Conservation (phyloP, 176 grass and related monocot genomes). For the Avena eriantha region DNA sequence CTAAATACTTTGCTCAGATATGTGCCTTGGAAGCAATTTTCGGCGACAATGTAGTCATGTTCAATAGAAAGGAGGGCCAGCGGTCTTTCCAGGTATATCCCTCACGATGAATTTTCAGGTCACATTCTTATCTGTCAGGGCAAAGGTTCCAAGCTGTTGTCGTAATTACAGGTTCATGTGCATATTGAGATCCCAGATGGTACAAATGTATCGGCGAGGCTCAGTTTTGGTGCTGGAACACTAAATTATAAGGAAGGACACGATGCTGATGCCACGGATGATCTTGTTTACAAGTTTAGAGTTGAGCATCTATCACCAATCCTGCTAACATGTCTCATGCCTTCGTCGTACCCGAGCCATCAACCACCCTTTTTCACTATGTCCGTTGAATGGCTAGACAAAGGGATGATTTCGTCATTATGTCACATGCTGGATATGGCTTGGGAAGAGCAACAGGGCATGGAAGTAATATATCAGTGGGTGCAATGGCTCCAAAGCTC, state of each 20-base stretch:
- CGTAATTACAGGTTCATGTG: conserved; percentile 54
- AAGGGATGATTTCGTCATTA: conserved; percentile 47
- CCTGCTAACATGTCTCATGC: conserved; percentile 61
- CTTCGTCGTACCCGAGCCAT: conserved; percentile 69
- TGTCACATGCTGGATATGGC: conserved; percentile 66
- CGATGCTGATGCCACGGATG: conserved; percentile 45
- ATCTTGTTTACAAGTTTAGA: conserved; percentile 65
- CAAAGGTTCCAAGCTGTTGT: conserved; percentile 36
- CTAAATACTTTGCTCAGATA: conserved; percentile 55
- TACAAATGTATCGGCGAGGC: conserved; percentile 51
- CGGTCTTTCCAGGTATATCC: conserved; percentile 72
- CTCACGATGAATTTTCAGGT: conserved; percentile 19
- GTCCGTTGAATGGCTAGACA: conserved; percentile 57
- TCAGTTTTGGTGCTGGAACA: conserved; percentile 48
- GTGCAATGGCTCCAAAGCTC: conserved; percentile 68
- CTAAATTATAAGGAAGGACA: conserved; percentile 45
- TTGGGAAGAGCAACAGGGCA: conserved; percentile 61
- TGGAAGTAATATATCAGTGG: conserved; percentile 67
- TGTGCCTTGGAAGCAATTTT: conserved; percentile 88
- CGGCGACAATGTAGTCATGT: conserved; percentile 61
- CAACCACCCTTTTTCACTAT: conserved; percentile 63
- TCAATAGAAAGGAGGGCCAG: conserved; percentile 58
- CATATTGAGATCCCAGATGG: conserved; percentile 53
- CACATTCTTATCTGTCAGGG: conserved; percentile 20
- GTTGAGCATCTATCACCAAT: conserved; percentile 66